These are phyloP conservation scores for Silene coronaria DNA, from an alignment of 179 eudicot genomes.

Conservation along the genomic window DNA sequence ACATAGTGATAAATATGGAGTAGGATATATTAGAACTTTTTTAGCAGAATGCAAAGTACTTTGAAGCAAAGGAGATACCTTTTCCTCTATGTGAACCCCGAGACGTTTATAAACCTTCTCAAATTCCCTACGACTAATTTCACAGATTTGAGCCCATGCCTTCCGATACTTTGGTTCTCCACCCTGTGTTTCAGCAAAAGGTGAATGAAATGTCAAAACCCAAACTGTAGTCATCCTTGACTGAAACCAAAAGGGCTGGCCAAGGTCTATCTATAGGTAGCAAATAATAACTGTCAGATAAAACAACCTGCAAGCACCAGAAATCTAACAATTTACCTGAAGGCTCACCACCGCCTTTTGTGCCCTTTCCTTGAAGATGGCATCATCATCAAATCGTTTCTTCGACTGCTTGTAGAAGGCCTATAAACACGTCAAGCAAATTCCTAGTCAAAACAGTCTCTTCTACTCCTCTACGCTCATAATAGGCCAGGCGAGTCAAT, in stretches of 20 bases:
- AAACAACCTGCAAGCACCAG: too few species aligned
- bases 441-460: constrained; percentile 8
- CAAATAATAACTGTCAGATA: too few species aligned
- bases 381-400: constrained; percentile 73
- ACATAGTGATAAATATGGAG: background rate
- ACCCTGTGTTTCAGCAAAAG: constrained; percentile 37
- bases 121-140: constrained; percentile 76
- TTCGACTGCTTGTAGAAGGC: constrained; percentile 90
- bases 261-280: too few species aligned
- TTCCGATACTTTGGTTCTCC: constrained; percentile 66
- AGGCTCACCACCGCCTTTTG: constrained; percentile 89
- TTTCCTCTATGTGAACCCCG: constrained; percentile 72
- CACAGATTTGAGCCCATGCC: constrained; percentile 90
- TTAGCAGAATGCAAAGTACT: too few species aligned
- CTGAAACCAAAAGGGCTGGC: too few species aligned
- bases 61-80: constrained; percentile 6
- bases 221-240: too few species aligned
- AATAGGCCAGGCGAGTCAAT: background rate
- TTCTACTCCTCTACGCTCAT: background rate
- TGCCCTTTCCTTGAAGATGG: constrained; percentile 84
- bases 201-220: constrained; percentile 1
- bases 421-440: constrained; percentile 30
- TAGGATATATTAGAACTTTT: too few species aligned
- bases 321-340: constrained; percentile 48
- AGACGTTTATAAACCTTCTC: constrained; percentile 73